Base-by-base conservation (phyloP, 768 basidiomycete species). In the Auriscalpium vulgare region DNA sequence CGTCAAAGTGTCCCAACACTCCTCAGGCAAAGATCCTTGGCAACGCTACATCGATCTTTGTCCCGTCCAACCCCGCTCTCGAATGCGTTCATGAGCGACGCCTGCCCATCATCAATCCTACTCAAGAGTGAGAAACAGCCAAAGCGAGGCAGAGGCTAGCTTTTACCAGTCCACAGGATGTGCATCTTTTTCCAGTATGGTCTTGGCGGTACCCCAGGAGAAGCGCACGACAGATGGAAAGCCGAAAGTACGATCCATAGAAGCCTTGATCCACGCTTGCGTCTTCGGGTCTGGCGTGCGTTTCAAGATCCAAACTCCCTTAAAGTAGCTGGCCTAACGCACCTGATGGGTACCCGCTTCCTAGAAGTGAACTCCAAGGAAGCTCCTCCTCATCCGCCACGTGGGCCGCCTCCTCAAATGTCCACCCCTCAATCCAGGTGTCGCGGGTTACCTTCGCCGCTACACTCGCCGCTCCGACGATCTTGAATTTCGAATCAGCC, bases 401-500 rank as follows among this genome's bases (percentile, higher is more conserved):
- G 23, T 37, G 48, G 1, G 51, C 47, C 47, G 71, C 74, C 65
- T 91, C 90, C 68, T 89, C 83, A 60, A 85, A 95, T 10, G 76
- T 66, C 95, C 95, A 98, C 3, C 78, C 78, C 58, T 95, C 87
- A 17, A 97, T 76, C 69, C 92, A 93, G 8, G 87, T 83, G 65
- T 98, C 95, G 55, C 95, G 78, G 0, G 95, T 97, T 29, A 95
- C 94, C 71, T 99, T 99, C 2, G 97, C 97, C 2, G 93, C 93
- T n/a, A 98, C 91, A 67, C 91, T 93, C 1, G 95, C 97, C 7
- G 97, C 97, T 19, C 92, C 88, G 57, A 99, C 97, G 57, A 99
- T 95, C 66, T 94, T 97, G 78, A 83, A 99, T 59, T 90, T 84
- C n/a, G 86, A 85, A 66, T 99, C 97, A 14, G 97, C 97, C 70